A percentile compares a stretch with the other conserved stretches of the same genome.
Conservation (phyloP, 257 asterid genomes). For the Solanum ossicruentum region DNA sequence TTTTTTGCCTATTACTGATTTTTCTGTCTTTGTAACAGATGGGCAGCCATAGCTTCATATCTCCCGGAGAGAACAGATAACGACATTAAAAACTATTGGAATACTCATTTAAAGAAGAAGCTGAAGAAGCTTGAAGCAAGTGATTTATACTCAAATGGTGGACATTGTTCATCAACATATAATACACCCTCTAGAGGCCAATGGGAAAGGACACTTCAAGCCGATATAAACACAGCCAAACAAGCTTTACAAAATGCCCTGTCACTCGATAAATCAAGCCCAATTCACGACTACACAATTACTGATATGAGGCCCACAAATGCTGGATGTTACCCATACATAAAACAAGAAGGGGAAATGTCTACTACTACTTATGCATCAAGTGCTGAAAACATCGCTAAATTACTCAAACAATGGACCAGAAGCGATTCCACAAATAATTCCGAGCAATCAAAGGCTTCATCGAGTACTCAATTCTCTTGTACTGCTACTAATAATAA, state of each 20-base stretch:
- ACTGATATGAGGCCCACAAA: background rate
- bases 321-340: background rate
- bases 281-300: background rate
- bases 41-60: slow-evolving; percentile 99
- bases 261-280: slow-evolving; percentile 19
- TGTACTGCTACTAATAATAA: slow-evolving; percentile 5
- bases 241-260: slow-evolving; percentile 81
- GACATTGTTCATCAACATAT: slow-evolving; percentile 4
- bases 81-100: slow-evolving; percentile 91
- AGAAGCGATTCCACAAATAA: slow-evolving; percentile 11
- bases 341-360: background rate
- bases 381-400: slow-evolving; percentile 69
- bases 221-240: slow-evolving; percentile 72
- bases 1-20: background rate
- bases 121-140: slow-evolving; percentile 29
- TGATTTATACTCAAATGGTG: background rate
- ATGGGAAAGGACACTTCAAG: slow-evolving; percentile 80
- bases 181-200: slow-evolving; percentile 54
- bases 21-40: slow-evolving; percentile 21
- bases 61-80: slow-evolving; percentile 95
- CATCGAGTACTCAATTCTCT: slow-evolving; percentile 32
- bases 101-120: slow-evolving; percentile 86
- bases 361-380: slow-evolving; percentile 44
- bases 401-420: slow-evolving; percentile 59
- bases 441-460: slow-evolving; percentile 18